A percentile compares a stretch with the other conserved stretches of the same genome.
phyloP scores from a whole-genome alignment of 2,329 filamentous ascomycete species.

The Aureobasidium pullulans region DNA sequence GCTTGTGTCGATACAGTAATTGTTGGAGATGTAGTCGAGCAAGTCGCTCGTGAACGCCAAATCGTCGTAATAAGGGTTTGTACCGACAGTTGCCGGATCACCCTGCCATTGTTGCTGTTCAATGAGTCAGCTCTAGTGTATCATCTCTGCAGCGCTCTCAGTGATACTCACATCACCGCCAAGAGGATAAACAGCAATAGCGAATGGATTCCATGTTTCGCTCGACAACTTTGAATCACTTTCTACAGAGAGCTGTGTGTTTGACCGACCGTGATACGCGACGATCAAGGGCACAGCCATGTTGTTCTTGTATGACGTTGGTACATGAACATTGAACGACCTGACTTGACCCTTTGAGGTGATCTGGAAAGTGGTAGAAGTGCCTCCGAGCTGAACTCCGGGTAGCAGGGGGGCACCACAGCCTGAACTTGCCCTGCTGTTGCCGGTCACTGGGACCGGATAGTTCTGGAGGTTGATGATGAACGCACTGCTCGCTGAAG shows the following conservation, averaged over 20 bases:
- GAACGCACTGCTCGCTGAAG: neutral
- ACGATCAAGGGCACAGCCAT: slow-evolving; percentile 37
- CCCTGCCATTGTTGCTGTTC: slow-evolving; percentile 33
- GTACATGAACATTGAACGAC: slow-evolving; percentile 33
- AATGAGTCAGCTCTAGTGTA: slow-evolving; percentile 35
- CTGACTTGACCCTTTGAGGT: slow-evolving; percentile 24
- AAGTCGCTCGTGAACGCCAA: slow-evolving; percentile 37
- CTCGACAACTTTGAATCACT: slow-evolving; percentile 40
- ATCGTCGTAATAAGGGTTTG: slow-evolving; percentile 29
- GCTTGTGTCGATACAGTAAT: slow-evolving; percentile 38
- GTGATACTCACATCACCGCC: slow-evolving; percentile 34
- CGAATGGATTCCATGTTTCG: slow-evolving; percentile 36
- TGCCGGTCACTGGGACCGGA: slow-evolving; percentile 7
- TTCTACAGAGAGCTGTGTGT: slow-evolving; percentile 33
- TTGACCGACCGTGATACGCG: slow-evolving; percentile 40
- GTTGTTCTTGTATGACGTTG: slow-evolving; percentile 32
- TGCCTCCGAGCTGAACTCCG: slow-evolving; percentile 18
- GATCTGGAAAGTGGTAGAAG: slow-evolving; percentile 17
- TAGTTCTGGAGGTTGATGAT: slow-evolving; percentile 5
- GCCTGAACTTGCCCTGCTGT: slow-evolving; percentile 19
- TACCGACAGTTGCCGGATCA: slow-evolving; percentile 32
- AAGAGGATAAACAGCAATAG: slow-evolving; percentile 40
- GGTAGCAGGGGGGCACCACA: slow-evolving; percentile 20
- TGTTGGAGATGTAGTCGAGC: slow-evolving; percentile 26
- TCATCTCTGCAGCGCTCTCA: slow-evolving; percentile 28